Conservation (phyloP, 805 yeast species). For the Danielia reshetovae region DNA sequence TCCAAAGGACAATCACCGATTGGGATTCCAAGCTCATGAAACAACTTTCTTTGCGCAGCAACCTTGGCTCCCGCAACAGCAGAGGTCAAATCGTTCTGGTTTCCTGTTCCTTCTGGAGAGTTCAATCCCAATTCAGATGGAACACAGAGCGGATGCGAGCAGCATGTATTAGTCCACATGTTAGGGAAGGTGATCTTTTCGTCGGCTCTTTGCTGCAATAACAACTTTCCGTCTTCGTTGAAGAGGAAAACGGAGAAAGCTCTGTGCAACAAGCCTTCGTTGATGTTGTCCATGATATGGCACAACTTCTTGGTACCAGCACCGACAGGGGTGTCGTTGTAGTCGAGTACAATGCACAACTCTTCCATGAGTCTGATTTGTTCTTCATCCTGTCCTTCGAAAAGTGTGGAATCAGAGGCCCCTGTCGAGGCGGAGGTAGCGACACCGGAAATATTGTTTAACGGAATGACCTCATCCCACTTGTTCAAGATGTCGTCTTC, state of each 20-base stretch:
- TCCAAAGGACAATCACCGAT: slow-evolving; percentile 56
- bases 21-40: slow-evolving; percentile 88
- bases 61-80: slow-evolving; percentile 75
- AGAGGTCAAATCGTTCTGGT: slow-evolving; percentile 39
- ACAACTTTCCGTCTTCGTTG: slow-evolving; percentile 67
- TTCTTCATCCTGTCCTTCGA: slow-evolving; percentile 87
- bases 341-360: slow-evolving; percentile 88
- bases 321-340: slow-evolving; percentile 82
- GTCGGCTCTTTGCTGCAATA: slow-evolving; percentile 92
- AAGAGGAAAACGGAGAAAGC: slow-evolving; percentile 96
- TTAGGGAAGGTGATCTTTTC: slow-evolving; percentile 96
- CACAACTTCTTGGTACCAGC: slow-evolving; percentile 92
- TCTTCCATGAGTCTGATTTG: slow-evolving; percentile 96
- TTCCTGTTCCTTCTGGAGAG: slow-evolving; percentile 7
- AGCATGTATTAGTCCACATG: slow-evolving; percentile 99
- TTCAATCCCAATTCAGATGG: slow-evolving; percentile 68
- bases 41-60: slow-evolving; percentile 90
- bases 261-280: slow-evolving; percentile 84
- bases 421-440: slow-evolving; percentile 30
- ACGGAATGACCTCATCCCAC: slow-evolving; percentile 69
- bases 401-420: slow-evolving; percentile 40
- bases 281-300: slow-evolving; percentile 82
- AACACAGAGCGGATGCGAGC: slow-evolving; percentile 93
- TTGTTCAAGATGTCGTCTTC: slow-evolving; percentile 47
- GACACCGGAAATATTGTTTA: slow-evolving; percentile 57